Percentiles rank a stretch among this genome's conserved stretches.
Evolutionary conservation across 345 rosid genomes (phyloP).

Genomic region (Ceriops zippeliana): DNA sequence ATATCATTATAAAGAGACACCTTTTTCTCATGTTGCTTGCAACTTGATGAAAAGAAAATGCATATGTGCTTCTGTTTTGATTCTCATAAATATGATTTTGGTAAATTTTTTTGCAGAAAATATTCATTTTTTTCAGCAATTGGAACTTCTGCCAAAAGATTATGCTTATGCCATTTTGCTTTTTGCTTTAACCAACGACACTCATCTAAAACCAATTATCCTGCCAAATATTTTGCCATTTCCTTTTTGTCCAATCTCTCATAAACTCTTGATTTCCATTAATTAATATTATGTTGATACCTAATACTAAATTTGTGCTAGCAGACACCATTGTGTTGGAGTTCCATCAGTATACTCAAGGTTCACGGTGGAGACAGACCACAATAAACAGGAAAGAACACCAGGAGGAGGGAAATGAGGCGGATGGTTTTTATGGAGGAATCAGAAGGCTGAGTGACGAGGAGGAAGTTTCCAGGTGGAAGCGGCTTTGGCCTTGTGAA

Average conservation of each 20-base stretch:
- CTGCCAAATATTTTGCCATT: too few species aligned
- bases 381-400: constrained; percentile 54
- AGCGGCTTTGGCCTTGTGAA: constrained; percentile 54
- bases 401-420: constrained; percentile 66
- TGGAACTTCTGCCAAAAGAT: background rate
- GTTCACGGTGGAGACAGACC: constrained; percentile 72
- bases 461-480: constrained; percentile 73
- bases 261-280: too few species aligned
- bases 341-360: constrained; percentile 65
- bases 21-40: background rate
- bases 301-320: constrained; percentile 1
- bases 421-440: constrained; percentile 82
- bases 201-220: too few species aligned
- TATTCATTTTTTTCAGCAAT: background rate
- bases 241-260: too few species aligned
- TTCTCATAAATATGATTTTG: background rate
- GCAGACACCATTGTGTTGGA: constrained; percentile 65
- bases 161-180: background rate
- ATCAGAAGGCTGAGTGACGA: constrained; percentile 53
- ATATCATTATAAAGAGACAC: background rate
- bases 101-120: background rate
- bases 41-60: constrained; percentile 4
- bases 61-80: background rate
- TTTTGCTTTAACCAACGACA: background rate
- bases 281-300: too few species aligned